A percentile compares a stretch with the other conserved stretches of the same genome.
These are phyloP conservation scores for Dryadomyces quercus-mongolicae DNA, from an alignment of 2,329 filamentous ascomycete species.

Conservation along the genomic window DNA sequence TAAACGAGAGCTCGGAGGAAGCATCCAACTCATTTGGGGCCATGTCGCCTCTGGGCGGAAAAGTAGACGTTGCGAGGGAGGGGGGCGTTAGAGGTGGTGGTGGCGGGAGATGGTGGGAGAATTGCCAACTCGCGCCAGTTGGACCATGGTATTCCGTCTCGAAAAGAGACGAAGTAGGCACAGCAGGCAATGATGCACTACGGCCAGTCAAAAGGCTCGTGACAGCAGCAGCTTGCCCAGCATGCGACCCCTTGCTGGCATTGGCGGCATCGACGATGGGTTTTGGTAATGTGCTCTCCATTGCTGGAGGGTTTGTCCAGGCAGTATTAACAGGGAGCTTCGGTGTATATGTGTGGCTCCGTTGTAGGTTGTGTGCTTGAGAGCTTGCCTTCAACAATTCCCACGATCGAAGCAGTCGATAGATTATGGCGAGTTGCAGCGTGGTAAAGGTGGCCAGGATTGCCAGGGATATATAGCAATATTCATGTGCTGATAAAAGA, in stretches of 20 bases:
- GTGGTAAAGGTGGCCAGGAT: not conserved
- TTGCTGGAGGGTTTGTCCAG: not conserved
- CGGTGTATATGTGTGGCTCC: not conserved
- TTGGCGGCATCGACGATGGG: not conserved
- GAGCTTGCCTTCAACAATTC: not conserved
- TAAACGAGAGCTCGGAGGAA: conserved; percentile 19
- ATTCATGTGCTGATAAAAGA: not conserved
- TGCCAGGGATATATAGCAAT: not conserved
- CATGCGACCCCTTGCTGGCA: not conserved
- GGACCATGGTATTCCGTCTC: not conserved
- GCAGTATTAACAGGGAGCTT: not conserved
- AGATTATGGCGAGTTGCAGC: not conserved
- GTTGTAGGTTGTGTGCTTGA: not conserved
- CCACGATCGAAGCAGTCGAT: not conserved
- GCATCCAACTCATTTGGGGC: conserved; percentile 21
- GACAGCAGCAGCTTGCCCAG: not conserved
- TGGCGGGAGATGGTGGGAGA: conserved; percentile 21
- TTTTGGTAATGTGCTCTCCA: not conserved
- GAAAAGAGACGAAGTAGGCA: not conserved
- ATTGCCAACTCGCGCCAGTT: not conserved
- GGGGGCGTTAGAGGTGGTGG: conserved; percentile 38
- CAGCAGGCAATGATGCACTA: not conserved
- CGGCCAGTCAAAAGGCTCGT: not conserved
- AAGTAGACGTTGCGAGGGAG: conserved; percentile 27
- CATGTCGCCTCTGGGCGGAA: conserved; percentile 27